Evolutionary conservation across 306 rosid species (phyloP).

Genomic region (Corylus heterophylla): DNA sequence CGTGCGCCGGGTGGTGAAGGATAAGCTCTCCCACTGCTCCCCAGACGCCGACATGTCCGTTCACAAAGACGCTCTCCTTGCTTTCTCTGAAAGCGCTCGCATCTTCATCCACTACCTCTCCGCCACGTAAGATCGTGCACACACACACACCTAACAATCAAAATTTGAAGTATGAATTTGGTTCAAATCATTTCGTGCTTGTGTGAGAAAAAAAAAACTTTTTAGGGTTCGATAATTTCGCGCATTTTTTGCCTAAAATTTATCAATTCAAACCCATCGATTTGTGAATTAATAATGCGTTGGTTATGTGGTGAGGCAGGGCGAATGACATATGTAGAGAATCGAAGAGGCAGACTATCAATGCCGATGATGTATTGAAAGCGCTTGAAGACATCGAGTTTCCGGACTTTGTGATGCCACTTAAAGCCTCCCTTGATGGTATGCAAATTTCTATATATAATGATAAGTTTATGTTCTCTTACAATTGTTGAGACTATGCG

Average conservation of each 20-base stretch:
- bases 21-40: constrained; percentile 71
- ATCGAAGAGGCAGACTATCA: constrained; percentile 84
- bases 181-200: neutral
- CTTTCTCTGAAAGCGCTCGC: constrained; percentile 85
- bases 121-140: constrained; percentile 56
- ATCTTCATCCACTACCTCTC: constrained; percentile 94
- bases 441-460: neutral
- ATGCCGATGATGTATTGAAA: constrained; percentile 71
- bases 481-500: no score
- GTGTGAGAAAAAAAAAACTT: neutral
- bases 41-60: constrained; percentile 59
- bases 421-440: constrained; percentile 77
- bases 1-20: constrained; percentile 94
- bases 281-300: no score
- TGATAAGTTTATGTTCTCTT: neutral
- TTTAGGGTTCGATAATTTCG: neutral
- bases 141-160: neutral
- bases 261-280: neutral
- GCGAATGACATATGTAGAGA: constrained; percentile 94
- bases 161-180: no score
- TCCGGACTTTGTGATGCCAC: constrained; percentile 65
- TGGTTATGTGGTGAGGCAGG: constrained; percentile 31
- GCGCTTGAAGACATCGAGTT: constrained; percentile 91
- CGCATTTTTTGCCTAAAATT: neutral
- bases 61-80: constrained; percentile 73